phyloP scores from a whole-genome alignment of 106 monocot species.

The Allium sativum region DNA sequence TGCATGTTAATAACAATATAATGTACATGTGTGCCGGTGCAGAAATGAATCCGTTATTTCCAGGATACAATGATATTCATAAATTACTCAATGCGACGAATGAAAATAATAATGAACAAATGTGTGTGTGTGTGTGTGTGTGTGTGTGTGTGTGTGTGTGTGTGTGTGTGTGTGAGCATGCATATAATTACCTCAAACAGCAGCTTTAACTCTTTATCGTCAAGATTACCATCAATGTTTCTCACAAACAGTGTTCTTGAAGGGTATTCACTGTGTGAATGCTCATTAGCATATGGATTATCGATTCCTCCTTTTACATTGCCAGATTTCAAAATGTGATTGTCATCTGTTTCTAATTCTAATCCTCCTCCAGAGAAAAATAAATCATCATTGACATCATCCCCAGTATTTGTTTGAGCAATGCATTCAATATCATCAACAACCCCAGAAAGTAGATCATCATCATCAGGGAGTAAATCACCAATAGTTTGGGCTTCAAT shows the following conservation, averaged over 20 bases:
- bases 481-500: conserved; percentile 87
- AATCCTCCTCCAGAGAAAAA: conserved; percentile 67
- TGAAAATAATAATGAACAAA: too few relatives aligned
- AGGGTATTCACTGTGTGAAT: conserved; percentile 41
- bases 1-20: too few relatives aligned
- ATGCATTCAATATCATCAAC: conserved; percentile 34
- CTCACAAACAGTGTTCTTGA: conserved; percentile 57
- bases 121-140: too few relatives aligned
- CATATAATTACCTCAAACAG: conserved; percentile 54
- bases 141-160: too few relatives aligned
- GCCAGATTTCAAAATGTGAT: conserved; percentile 11
- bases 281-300: conserved; percentile 9
- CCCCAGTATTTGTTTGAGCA: conserved; percentile 14
- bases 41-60: not conserved
- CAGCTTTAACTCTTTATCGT: conserved; percentile 55
- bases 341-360: conserved; percentile 52
- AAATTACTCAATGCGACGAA: too few relatives aligned
- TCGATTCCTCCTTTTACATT: not conserved
- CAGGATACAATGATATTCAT: not conserved
- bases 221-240: conserved; percentile 63
- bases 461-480: conserved; percentile 76
- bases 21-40: too few relatives aligned
- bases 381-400: conserved; percentile 73
- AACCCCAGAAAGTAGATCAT: conserved; percentile 56
- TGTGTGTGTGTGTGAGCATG: too few relatives aligned